phyloP scores from a whole-genome alignment of 768 basidiomycete species.

The Phylloporus sp. region DNA sequence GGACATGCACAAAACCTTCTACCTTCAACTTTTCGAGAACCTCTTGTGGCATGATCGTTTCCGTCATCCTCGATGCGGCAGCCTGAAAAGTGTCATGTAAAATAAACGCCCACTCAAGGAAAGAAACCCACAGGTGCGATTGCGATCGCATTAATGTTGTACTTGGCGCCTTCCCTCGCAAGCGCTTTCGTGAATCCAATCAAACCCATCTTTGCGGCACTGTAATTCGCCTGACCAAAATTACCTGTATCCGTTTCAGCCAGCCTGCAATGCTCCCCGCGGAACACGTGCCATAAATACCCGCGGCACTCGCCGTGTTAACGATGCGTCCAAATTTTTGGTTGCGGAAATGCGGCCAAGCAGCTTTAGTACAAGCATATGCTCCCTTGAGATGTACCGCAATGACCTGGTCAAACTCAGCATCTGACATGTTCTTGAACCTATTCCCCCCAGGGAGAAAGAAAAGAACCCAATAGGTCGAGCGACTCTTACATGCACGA shows the following conservation, averaged over 20 bases:
- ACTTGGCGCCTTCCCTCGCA: conserved; percentile 88
- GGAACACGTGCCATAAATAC: conserved; percentile 68
- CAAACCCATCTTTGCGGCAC: conserved; percentile 96
- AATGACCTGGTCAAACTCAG: conserved; percentile 86
- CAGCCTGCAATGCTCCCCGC: background rate
- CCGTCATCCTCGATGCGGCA: conserved; percentile 96
- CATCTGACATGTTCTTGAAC: conserved; percentile 97
- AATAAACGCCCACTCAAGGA: background rate
- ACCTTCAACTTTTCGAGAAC: conserved; percentile 86
- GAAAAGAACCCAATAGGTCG: background rate
- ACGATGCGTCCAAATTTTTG: conserved; percentile 93
- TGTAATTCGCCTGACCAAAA: conserved; percentile 97
- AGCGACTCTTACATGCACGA: background rate
- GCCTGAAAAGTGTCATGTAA: conserved; percentile 43
- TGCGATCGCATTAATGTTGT: conserved; percentile 80
- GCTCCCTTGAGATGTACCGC: conserved; percentile 94
- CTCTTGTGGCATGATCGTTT: conserved; percentile 91
- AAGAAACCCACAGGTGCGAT: conserved; percentile 74
- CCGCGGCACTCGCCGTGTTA: conserved; percentile 94
- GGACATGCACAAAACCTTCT: background rate
- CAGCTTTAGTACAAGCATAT: conserved; percentile 89
- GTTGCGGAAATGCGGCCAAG: conserved; percentile 92
- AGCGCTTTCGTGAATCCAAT: conserved; percentile 91
- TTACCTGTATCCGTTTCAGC: conserved; percentile 55
- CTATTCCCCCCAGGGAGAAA: too few relatives aligned